phyloP scores from a whole-genome alignment of 208 protist genomes.

The Trypanosoma grayi region DNA sequence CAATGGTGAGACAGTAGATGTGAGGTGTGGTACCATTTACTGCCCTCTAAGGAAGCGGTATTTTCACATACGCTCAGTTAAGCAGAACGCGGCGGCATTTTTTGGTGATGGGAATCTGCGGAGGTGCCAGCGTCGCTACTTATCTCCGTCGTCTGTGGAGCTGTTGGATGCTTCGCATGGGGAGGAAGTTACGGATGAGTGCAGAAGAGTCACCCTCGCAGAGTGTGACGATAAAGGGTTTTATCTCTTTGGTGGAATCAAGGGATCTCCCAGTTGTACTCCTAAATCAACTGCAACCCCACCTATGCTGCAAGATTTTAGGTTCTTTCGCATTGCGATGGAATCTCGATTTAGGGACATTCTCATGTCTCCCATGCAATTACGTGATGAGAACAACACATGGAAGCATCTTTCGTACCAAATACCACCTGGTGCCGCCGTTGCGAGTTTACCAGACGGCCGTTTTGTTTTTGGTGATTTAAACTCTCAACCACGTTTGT shows the following conservation, averaged over 20 bases:
- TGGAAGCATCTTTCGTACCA: slow-evolving; percentile 9
- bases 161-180: slow-evolving; percentile 27
- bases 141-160: slow-evolving; percentile 35
- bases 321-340: slow-evolving; percentile 12
- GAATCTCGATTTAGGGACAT: neutral
- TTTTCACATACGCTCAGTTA: slow-evolving; percentile 50
- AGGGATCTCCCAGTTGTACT: neutral
- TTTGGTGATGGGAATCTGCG: slow-evolving; percentile 57
- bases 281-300: neutral
- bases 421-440: slow-evolving; percentile 3
- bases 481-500: slow-evolving; percentile 7
- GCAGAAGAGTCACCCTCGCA: slow-evolving; percentile 23
- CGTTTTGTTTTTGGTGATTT: slow-evolving; percentile 15
- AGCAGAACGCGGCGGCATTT: slow-evolving; percentile 38
- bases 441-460: slow-evolving; percentile 6
- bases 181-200: neutral
- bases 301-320: slow-evolving; percentile 12
- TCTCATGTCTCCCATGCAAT: slow-evolving; percentile 10
- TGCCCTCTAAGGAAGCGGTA: slow-evolving; percentile 51
- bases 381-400: neutral
- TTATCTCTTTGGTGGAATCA: slow-evolving; percentile 46
- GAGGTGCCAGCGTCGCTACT: slow-evolving; percentile 22
- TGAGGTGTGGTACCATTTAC: slow-evolving; percentile 52
- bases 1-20: slow-evolving; percentile 30
- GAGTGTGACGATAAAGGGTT: slow-evolving; percentile 54